Evolutionary conservation across 441 rosid genomes (phyloP), one percentile per base, ranked within the genome.

Genomic region (Gossypium schwendimanii): DNA sequence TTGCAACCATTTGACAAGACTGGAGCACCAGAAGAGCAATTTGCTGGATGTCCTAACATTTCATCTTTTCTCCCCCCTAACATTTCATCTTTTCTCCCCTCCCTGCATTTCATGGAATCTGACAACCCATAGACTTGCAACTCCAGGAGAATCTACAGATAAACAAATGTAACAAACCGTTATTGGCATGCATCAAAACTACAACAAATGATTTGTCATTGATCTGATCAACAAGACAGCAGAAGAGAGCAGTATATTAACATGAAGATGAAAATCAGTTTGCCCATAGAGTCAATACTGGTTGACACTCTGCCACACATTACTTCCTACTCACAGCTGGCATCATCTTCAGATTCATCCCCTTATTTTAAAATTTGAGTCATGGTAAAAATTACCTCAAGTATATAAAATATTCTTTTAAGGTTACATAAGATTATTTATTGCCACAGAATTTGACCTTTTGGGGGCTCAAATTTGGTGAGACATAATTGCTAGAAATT

Each of bases 121-220:
- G 92, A 90, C 77, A 90, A 77, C 45, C 95, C 95, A 85, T 87
- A 90, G 76, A 90, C 78, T 84, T 90, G 92, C 86, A 88, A 83
- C 83, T 88, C 95, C 72, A 90, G 62, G 71, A 85, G 78, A 82
- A 84, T 83, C 95, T 90, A 60, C 59, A 75, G 72, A 72, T 55
- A 78, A 54, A 76, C 67, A 74, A 72, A 72, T 63, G 57, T 33
- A 47, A 73, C 73, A 72, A 64, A 70, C 41, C 53, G 65, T 63
- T 52, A 81, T 78, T 26, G 15, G 68, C 62, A 71, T 15, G 61
- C 57, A 64, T 21, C 60, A 75, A 70, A 57, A 62, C 12, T 68
- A 52, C 71, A 68, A 50, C 59, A 50, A 52, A 28, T 15, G 26
- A 52, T 28, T 50, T 50, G 47, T 31, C 33, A 31, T 31, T 31